Evolutionary conservation across 352 stramenopile species (phyloP), one percentile per base, ranked within the genome.

Genomic region (Discostella stelligera): DNA sequence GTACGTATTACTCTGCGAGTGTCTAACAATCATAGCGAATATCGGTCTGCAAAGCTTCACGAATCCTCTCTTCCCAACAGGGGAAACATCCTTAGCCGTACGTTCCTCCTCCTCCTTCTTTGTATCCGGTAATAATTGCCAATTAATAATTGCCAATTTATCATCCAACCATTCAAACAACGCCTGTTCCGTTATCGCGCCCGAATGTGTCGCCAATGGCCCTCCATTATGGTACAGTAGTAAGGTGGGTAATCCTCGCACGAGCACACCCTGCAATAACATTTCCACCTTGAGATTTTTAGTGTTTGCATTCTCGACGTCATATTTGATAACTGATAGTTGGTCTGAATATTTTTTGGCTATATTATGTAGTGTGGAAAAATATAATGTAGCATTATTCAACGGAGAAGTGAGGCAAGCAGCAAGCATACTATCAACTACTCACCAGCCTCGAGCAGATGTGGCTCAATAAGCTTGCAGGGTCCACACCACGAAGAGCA

Each of bases 271-370:
- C 58, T 89, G 63, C 37, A 89, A 59, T 13, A 89, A 54, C 56
- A 89, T 67, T 79, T 89, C 82, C 11, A 89, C 54, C 64, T 89
- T 89, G 49, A 89, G 44, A 71, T 83, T 55, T 59, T 82, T 65
- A 23, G 66, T 80, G 18, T 82, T 82, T 14, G 49, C 25, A 13
- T 37, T 60, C 30, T 89, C 82, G 0, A 89, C 82, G 56, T 89
- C 70, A 27, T 82, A 89, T 71, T 82, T 83, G 16, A 79, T 49
- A 53, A 89, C 58, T 0, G 72, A 77, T 20, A 89, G 58, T 32
- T 69, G 69, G 53, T 79, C 27, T 0, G 70, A 62, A 64, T 79
- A 71, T 44, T 75, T 74, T 37, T 71, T 14, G 9, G 82, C 66
- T 74, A 44, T 44, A 9, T 3, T 41, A 9, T 41, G 32, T 3